phyloP scores from a whole-genome alignment of 768 basidiomycete genomes.

The Mycena pura region DNA sequence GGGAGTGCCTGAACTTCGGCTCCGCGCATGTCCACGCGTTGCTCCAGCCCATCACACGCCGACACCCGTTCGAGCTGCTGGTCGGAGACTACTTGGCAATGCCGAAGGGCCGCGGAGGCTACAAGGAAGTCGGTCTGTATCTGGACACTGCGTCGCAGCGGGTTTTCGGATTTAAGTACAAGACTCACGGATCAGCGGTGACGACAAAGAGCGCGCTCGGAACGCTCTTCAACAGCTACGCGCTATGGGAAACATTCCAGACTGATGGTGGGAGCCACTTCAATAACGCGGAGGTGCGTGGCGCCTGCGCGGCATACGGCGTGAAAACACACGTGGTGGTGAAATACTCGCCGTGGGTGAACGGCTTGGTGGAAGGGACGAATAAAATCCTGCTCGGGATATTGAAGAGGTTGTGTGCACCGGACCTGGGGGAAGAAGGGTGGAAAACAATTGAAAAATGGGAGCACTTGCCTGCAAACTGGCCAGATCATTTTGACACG shows the following conservation, averaged over 20 bases:
- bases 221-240: conserved; percentile 25
- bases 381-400: not conserved
- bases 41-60: conserved; percentile 33
- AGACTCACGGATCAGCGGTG: not conserved
- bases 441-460: not conserved
- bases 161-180: conserved; percentile 32
- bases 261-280: conserved; percentile 35
- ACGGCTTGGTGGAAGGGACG: no score
- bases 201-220: conserved; percentile 6
- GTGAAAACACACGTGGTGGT: conserved; percentile 19
- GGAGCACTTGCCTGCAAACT: conserved; percentile 23
- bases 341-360: no score
- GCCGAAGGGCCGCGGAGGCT: conserved; percentile 30
- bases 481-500: conserved; percentile 30
- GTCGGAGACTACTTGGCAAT: conserved; percentile 36
- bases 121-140: conserved; percentile 21
- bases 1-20: conserved; percentile 34
- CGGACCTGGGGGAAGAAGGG: conserved; percentile 21
- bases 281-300: conserved; percentile 22
- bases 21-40: conserved; percentile 30
- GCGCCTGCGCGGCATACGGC: conserved; percentile 9
- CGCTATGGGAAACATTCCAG: no score
- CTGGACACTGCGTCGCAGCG: conserved; percentile 23
- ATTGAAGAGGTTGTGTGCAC: not conserved
- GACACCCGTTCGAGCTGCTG: conserved; percentile 35